Base-by-base conservation (phyloP, 805 yeast genomes). In the Cephaloascus fragrans region DNA sequence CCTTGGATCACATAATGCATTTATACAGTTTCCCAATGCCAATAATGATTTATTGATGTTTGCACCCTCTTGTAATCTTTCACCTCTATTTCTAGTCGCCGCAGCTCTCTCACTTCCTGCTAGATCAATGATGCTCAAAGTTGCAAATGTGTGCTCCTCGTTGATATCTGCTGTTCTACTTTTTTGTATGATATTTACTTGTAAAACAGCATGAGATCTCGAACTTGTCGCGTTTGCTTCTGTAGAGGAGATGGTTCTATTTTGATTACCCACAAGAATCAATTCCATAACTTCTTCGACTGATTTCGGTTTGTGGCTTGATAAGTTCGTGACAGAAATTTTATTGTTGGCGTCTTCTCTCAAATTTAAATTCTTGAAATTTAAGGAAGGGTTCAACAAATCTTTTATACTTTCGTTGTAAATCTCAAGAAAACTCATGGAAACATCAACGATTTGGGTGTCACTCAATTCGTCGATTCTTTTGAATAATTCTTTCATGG, bases 91-190 rank as follows among this genome's bases (percentile, higher is more conserved):
- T 47, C 75, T 77, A 0, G 97, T 88, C 0, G 93, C 83, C 0
- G 93, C 79, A 0, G 97, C 97, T 33, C 97, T 67, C 61, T 90
- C 97, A 58, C 95, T 83, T 3, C 97, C 97, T 0, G 97, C 97
- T 35, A 90, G 61, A 57, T 90, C 97, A 36, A 90, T 89, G 19
- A 90, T 82, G 1, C 93, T 82, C 23, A 89, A 62, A 0, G 95
- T 85, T 0, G 95, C 88, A 59, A 73, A 79, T 0, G 80, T 75
- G 46, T 81, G 89, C 26, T 77, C 71, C 50, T 83, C 86, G 14
- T 65, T 66, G 16, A 84, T 47, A 41, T 77, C 86, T 0, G 81
- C 78, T 0, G 82, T 72, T 39, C 78, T 68, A 34, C 73, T 67
- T 32, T 61, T 69, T 50, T 81, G 86, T 8, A 67, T 56, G 5